phyloP scores from a whole-genome alignment of 2,329 filamentous ascomycete species.

The Venturia aucupariae region DNA sequence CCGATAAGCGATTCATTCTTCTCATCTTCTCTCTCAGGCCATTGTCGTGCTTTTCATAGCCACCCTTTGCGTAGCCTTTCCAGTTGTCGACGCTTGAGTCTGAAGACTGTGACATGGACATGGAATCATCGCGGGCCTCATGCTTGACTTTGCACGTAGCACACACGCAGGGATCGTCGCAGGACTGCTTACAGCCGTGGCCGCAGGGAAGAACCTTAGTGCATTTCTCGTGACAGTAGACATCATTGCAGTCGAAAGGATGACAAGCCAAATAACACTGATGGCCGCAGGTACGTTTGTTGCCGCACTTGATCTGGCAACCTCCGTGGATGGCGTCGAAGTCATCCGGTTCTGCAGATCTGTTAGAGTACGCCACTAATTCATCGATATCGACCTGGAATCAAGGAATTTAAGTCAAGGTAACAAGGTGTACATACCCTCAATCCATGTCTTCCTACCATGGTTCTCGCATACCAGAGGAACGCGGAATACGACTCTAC shows the following conservation, averaged over 20 bases:
- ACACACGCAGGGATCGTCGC: constrained; percentile 2
- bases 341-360: neutral
- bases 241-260: constrained; percentile 12
- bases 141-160: neutral
- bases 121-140: neutral
- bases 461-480: constrained; percentile 59
- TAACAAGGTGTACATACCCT: constrained; percentile 23
- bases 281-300: constrained; percentile 14
- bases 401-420: neutral
- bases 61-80: neutral
- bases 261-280: constrained; percentile 13
- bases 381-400: too few relatives aligned
- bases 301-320: constrained; percentile 8
- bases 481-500: constrained; percentile 42
- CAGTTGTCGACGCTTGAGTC: neutral
- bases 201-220: constrained; percentile 8
- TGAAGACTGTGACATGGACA: neutral
- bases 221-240: neutral
- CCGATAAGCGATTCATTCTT: neutral
- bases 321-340: constrained; percentile 14
- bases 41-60: neutral
- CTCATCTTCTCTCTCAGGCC: neutral
- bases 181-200: neutral
- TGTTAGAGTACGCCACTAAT: neutral
- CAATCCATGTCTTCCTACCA: constrained; percentile 40